Conservation (phyloP, 805 yeast species). For the Metschnikowia arizonensis region DNA sequence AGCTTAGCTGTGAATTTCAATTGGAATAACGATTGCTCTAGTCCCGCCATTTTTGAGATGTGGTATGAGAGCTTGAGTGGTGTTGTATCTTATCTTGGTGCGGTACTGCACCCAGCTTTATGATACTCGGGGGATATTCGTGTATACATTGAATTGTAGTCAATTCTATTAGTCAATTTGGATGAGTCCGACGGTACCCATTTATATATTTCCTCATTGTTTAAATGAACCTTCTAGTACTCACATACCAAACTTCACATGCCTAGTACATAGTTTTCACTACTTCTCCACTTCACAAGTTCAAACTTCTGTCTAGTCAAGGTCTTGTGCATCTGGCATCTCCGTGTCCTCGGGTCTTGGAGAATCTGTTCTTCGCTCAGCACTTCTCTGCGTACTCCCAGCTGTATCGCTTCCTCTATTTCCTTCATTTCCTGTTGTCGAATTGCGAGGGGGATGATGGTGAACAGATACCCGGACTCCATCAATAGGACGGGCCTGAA, state of each 20-base stretch:
- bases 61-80: neutral
- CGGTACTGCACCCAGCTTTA: conserved; percentile 7
- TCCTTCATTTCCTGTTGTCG: neutral
- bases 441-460: neutral
- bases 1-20: conserved; percentile 84
- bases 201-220: too few species aligned
- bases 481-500: neutral
- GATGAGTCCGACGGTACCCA: too few species aligned
- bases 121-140: too few species aligned
- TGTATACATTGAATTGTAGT: too few species aligned
- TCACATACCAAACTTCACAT: too few species aligned
- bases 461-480: neutral
- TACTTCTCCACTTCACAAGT: neutral
- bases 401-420: neutral
- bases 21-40: conserved; percentile 29
- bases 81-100: conserved; percentile 2
- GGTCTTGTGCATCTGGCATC: conserved; percentile 15
- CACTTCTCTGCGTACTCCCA: neutral
- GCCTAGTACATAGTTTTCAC: neutral
- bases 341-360: conserved; percentile 12
- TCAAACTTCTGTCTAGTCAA: conserved; percentile 2
- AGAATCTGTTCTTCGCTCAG: neutral
- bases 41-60: conserved; percentile 26
- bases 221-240: too few species aligned
- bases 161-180: too few species aligned